Evolutionary conservation across 2,329 filamentous ascomycete species (phyloP).

Genomic region (Cercospora nicotianae): DNA sequence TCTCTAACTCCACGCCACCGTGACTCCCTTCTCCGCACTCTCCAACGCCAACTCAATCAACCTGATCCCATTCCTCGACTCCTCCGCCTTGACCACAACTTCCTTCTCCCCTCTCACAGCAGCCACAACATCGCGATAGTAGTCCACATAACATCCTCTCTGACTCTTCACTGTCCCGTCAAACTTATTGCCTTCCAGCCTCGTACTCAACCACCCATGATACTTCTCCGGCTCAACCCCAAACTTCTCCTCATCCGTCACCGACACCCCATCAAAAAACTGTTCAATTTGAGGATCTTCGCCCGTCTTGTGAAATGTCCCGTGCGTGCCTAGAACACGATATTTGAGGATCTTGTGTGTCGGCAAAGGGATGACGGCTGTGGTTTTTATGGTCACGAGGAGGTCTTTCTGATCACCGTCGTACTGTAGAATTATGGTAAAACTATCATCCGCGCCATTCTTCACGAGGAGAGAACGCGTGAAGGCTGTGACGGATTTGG

Average conservation of each 20-base stretch:
- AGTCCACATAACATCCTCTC: constrained; percentile 43
- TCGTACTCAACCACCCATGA: constrained; percentile 45
- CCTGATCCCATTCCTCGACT: constrained; percentile 44
- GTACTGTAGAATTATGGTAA: constrained; percentile 42
- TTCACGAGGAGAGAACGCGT: constrained; percentile 34
- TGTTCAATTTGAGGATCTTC: constrained; percentile 43
- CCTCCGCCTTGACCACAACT: constrained; percentile 43
- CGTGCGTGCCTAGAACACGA: constrained; percentile 39
- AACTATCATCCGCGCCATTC: constrained; percentile 40
- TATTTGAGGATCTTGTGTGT: constrained; percentile 38
- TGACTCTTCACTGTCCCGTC: constrained; percentile 38
- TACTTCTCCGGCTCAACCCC: constrained; percentile 42
- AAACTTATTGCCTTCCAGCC: constrained; percentile 33
- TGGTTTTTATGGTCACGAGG: constrained; percentile 40
- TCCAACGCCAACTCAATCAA: constrained; percentile 48
- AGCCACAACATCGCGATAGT: constrained; percentile 46
- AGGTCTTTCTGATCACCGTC: constrained; percentile 36
- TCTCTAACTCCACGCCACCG: constrained; percentile 30
- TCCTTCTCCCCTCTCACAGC: constrained; percentile 44
- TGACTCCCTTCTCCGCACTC: constrained; percentile 39
- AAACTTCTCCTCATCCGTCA: constrained; percentile 33
- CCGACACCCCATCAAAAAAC: constrained; percentile 34
- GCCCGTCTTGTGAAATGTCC: constrained; percentile 43
- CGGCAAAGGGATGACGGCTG: constrained; percentile 32
- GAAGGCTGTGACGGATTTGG: constrained; percentile 37